Evolutionary conservation across 1,284 basidiomycete genomes (phyloP), one percentile per base, ranked within the genome.

Genomic region (Ganoderma multipileum): DNA sequence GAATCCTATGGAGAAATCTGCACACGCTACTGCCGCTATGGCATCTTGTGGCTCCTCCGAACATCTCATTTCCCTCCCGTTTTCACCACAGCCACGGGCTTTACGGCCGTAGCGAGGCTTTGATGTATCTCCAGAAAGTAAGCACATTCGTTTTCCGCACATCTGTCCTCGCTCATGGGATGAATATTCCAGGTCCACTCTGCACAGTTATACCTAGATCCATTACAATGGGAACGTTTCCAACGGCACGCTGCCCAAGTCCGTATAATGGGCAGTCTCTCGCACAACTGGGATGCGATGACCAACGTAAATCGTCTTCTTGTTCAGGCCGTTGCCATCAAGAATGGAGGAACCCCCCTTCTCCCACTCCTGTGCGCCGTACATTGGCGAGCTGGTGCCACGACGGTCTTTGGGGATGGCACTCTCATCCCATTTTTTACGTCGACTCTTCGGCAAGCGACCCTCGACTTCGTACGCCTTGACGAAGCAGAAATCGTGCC

Each of bases 1-100:
- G 63, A 20, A 28, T 30, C 18, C 20, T 64, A 14, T 64, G 54
- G 63, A 64, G 54, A 33, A 23, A 64, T 16, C 28, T 64, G 3
- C 30, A 28, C 16, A 8, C 26, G 8, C 42, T 54, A 16, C 16
- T 47, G 7, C 63, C 63, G 1, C 28, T 64, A 14, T 64, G 63
- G 63, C 54, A 64, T 23, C 26, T 64, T 30, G 41, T 64, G 14
- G 38, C 54, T 55, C 50, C 50, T 4, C 7, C n/a, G 26, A 23
- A 52, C 23, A 23, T 12, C 26, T 11, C 20, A 7, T 26, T 26
- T 28, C 23, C 23, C 12, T 8, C 7, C 11, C 9, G 6, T 3
- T 41, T 14, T 14, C 3, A 14, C 14, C 16, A 11, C 11, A 11
- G 3, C 23, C 1, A 7, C 12, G 8, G 26, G 11, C 20, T 4